These are phyloP conservation scores for Coniochaeta sp. DNA, from an alignment of 2,329 filamentous ascomycete species.

Conservation along the genomic window DNA sequence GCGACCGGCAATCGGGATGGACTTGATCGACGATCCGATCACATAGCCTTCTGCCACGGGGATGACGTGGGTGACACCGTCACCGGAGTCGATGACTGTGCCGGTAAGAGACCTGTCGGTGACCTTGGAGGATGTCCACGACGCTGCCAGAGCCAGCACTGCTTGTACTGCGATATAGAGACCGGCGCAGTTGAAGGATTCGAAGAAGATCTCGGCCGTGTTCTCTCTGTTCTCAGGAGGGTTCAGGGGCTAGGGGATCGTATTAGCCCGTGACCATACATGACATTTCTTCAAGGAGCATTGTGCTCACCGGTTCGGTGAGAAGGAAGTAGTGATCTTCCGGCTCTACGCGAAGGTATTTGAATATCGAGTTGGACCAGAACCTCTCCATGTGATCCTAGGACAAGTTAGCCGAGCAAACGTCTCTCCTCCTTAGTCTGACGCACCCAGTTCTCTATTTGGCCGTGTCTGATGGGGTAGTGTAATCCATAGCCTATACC, in stretches of 20 bases:
- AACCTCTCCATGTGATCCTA: conserved; percentile 99
- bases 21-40: conserved; percentile 98
- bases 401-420: conserved; percentile 17
- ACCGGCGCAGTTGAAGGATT: conserved; percentile 98
- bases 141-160: conserved; percentile 90
- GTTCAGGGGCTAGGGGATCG: conserved; percentile 70
- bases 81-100: conserved; percentile 96
- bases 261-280: conserved; percentile 4
- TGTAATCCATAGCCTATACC: conserved; percentile 79
- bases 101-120: conserved; percentile 92
- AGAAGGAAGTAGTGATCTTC: conserved; percentile 98
- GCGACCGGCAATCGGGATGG: conserved; percentile 93
- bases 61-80: conserved; percentile 98
- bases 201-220: conserved; percentile 99
- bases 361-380: conserved; percentile 99
- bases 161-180: conserved; percentile 98
- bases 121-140: conserved; percentile 98
- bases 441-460: conserved; percentile 96
- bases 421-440: background rate
- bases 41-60: conserved; percentile 98
- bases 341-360: conserved; percentile 94
- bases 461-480: conserved; percentile 95
- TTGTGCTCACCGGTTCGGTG: conserved; percentile 74
- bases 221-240: conserved; percentile 98
- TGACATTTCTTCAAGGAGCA: background rate